These are phyloP conservation scores for Monilinia polystroma DNA, from an alignment of 2,329 filamentous ascomycete species.

Conservation along the genomic window DNA sequence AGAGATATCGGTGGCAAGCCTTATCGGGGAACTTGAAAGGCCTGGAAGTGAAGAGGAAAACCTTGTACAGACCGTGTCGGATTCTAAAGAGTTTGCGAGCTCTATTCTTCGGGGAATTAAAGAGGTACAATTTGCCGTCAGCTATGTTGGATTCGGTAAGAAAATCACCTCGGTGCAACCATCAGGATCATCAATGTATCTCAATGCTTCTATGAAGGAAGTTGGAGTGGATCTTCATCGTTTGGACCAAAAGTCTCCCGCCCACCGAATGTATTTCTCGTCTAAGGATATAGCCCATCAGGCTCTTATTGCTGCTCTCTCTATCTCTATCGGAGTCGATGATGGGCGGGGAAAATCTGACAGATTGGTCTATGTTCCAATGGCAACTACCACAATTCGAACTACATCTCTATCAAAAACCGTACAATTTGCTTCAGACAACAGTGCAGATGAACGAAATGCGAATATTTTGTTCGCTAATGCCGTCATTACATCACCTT, in stretches of 20 bases:
- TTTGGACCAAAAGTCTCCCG: slow-evolving; percentile 86
- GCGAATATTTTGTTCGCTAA: slow-evolving; percentile 97
- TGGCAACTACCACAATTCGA: slow-evolving; percentile 93
- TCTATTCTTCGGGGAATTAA: slow-evolving; percentile 91
- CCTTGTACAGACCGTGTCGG: slow-evolving; percentile 79
- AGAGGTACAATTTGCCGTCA: slow-evolving; percentile 92
- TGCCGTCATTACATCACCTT: slow-evolving; percentile 92
- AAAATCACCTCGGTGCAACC: slow-evolving; percentile 68
- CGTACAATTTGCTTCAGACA: slow-evolving; percentile 72
- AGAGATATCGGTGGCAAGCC: slow-evolving; percentile 66
- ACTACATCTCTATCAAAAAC: slow-evolving; percentile 95
- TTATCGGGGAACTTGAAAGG: slow-evolving; percentile 71
- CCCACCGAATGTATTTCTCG: slow-evolving; percentile 98
- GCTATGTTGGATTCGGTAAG: slow-evolving; percentile 84
- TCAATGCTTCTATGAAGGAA: slow-evolving; percentile 94
- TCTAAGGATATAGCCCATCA: slow-evolving; percentile 92
- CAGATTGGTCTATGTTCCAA: slow-evolving; percentile 87
- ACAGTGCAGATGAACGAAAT: slow-evolving; percentile 78
- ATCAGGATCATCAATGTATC: slow-evolving; percentile 67
- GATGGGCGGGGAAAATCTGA: slow-evolving; percentile 85
- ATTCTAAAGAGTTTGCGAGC: slow-evolving; percentile 88
- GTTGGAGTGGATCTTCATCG: slow-evolving; percentile 90
- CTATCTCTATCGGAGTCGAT: slow-evolving; percentile 86
- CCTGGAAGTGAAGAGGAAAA: slow-evolving; percentile 59
- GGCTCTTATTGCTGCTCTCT: slow-evolving; percentile 86